Evolutionary conservation across 345 rosid species (phyloP).

Genomic region (Boechera retrofracta): DNA sequence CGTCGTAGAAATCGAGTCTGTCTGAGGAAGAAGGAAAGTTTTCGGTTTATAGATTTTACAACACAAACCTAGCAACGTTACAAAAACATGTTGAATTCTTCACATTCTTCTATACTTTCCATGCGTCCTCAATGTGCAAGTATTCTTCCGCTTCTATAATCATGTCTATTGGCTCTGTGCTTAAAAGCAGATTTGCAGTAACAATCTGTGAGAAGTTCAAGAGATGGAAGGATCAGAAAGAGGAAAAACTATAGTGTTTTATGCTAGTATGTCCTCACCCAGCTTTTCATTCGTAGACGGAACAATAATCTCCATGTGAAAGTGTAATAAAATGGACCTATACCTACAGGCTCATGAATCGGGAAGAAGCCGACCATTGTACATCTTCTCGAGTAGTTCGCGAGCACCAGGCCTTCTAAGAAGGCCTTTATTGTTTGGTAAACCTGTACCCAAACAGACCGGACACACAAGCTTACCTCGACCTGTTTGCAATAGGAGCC

Average conservation of each 20-base stretch:
- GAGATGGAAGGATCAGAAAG: slow-evolving; percentile 14
- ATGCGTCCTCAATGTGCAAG: neutral
- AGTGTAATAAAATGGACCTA: neutral
- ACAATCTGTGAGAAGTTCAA: slow-evolving; percentile 19
- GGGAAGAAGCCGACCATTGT: slow-evolving; percentile 84
- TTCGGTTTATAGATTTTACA: slow-evolving; percentile 11
- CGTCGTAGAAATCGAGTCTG: too few relatives aligned
- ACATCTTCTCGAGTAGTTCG: slow-evolving; percentile 90
- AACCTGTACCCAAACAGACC: slow-evolving; percentile 88
- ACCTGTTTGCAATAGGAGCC: slow-evolving; percentile 54
- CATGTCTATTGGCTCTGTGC: slow-evolving; percentile 13
- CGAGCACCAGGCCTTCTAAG: slow-evolving; percentile 89
- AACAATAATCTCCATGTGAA: neutral
- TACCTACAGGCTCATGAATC: slow-evolving; percentile 57
- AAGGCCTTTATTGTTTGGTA: slow-evolving; percentile 93
- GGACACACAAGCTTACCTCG: slow-evolving; percentile 97
- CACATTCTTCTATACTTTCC: slow-evolving; percentile 11
- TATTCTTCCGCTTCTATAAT: slow-evolving; percentile 13
- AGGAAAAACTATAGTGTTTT: neutral
- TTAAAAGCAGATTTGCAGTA: slow-evolving; percentile 9
- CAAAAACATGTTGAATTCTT: slow-evolving; percentile 21
- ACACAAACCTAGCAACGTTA: slow-evolving; percentile 4
- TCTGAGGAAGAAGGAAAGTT: slow-evolving; percentile 1
- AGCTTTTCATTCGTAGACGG: neutral
- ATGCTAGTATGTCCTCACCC: neutral